Evolutionary conservation across 2,329 filamentous ascomycete species (phyloP), one percentile per base, ranked within the genome.

Genomic region (Magnaporthales sp.): DNA sequence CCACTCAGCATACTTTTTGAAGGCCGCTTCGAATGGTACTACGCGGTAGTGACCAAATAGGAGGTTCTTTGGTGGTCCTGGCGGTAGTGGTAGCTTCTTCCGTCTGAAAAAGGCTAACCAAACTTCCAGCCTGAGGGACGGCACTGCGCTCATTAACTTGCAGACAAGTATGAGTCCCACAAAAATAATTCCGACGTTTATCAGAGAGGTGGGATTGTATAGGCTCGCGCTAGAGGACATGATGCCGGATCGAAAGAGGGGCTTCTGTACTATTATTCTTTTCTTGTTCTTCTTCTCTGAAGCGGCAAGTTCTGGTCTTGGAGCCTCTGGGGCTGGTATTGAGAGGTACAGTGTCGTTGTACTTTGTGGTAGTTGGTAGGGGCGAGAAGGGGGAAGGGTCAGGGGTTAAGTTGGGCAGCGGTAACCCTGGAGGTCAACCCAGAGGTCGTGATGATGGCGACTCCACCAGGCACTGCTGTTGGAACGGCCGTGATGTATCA

Each of bases 31-130:
- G n/a, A 69, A 69, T 1, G 68, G 68, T 4, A 69, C 67, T 46
- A 67, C 66, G 1, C 68, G 54, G 30, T 66, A 69, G 58, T 69
- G 68, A 4, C 68, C 68, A 15, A 68, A 64, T 65, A 98, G 83
- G 60, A 70, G 67, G 6, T 62, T 65, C 63, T 67, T 68, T 0
- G 66, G 67, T 2, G 69, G 69, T 1, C 69, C 69, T 4, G 69
- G 69, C 11, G 69, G 69, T 30, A 70, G 65, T 1, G 69, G 68
- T 3, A 27, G 38, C 27, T 29, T 46, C 46, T n/a, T 54, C 9
- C 32, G 24, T 19, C 26, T 15, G 27, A 22, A 5, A 3, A 27
- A 29, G n/a, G 15, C 8, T 26, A 29, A 15, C 24, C 24, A 51
- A 29, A 9, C 8, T 3, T 22, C 22, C 11, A 65, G 63, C 24